A percentile compares a stretch with the other conserved stretches of the same genome.
These are phyloP conservation scores for Sarcocystis neurona DNA, from an alignment of 169 alveolate genomes.

Conservation along the genomic window DNA sequence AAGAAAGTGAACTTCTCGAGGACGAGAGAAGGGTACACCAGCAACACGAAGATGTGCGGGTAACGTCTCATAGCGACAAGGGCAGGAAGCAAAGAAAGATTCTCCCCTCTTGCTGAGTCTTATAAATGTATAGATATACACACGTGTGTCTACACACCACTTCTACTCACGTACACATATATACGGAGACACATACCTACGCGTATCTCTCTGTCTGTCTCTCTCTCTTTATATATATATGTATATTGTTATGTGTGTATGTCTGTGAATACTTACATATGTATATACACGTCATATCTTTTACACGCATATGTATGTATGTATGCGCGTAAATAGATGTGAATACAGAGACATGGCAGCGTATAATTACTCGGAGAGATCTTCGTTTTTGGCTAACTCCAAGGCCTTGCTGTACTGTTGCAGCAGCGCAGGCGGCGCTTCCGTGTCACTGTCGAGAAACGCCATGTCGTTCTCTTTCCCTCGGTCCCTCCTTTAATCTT, in stretches of 20 bases:
- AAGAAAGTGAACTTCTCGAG: neutral
- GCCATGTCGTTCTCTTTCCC: neutral
- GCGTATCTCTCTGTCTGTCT: neutral
- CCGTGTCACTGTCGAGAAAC: conserved; percentile 28
- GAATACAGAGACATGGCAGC: neutral
- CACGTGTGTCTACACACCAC: neutral
- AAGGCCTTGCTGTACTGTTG: conserved; percentile 15
- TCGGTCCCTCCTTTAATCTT: neutral
- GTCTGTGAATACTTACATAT: too few relatives aligned
- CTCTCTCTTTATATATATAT: too few relatives aligned
- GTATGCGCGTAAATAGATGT: neutral
- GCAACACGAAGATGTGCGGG: neutral
- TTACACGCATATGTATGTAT: neutral
- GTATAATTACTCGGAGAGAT: neutral
- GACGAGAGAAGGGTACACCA: neutral
- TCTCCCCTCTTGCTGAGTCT: neutral
- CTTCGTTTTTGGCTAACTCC: neutral
- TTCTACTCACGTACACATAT: neutral
- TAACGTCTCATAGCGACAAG: neutral
- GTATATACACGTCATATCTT: neutral
- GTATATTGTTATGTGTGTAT: neutral
- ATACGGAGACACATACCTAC: neutral
- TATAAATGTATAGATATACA: neutral
- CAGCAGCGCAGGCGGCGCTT: conserved; percentile 21
- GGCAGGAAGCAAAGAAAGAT: neutral